Base-by-base conservation (phyloP, 306 rosid species). In the Trichosanthes truncata region DNA sequence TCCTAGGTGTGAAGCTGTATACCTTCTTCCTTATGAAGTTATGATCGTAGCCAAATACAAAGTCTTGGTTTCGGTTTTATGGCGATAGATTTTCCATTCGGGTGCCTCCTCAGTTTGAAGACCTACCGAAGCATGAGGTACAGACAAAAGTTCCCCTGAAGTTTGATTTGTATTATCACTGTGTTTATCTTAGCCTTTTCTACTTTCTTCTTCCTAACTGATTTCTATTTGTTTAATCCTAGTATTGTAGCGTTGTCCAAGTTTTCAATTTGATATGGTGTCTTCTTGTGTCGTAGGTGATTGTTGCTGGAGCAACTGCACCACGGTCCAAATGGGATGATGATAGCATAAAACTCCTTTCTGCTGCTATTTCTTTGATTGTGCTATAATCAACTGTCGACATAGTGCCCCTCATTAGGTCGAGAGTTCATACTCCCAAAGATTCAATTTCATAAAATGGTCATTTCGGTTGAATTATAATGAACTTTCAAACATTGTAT, bases 61-160 rank as follows among this genome's bases (percentile, higher is more conserved):
- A 76, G 45, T 86, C 91, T 63, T 94, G 97, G 98, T 91, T 77
- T 80, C 98, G 81, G 79, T 94, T 87, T 84, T 91, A 29, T 53
- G 98, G 98, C 4, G 86, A 88, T 84, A 97, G 98, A 1, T 94
- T 94, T 13, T 79, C 97, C 84, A 87, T 94, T 85, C 88, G 98
- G 25, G 92, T 94, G 77, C 98, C 98, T 13, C 98, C 98, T 41
- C 88, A 92, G 77, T 94, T 94, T 87, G 83, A 88, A 85, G 96
- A 94, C 81, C 73, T 89, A 78, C 82, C 38, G 83, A 91, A 90
- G 81, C 92, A 92, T n/a, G 95, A 90, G 95, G 92, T 90, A 80
- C 33, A 13, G 72, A 71, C 84, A 53, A 62, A 29, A n/a, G n/a
- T n/a, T n/a, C n/a, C n/a, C n/a, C n/a, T n/a, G n/a, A n/a, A n/a